phyloP scores from a whole-genome alignment of 768 basidiomycete genomes.

The Termitomyces heimii region DNA sequence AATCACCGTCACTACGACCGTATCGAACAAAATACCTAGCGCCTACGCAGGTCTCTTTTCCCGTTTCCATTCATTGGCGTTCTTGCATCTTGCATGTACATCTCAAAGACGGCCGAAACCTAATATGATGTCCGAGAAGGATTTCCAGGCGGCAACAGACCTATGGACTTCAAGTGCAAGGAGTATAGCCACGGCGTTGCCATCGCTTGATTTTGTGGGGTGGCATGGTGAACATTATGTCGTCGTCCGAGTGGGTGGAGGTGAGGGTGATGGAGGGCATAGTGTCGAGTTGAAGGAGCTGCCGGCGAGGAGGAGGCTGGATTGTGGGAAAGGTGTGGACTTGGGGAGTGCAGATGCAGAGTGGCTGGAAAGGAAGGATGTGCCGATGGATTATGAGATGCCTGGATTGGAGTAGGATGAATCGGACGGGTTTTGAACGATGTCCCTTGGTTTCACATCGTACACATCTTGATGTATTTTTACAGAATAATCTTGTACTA shows the following conservation, averaged over 20 bases:
- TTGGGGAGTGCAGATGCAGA: slow-evolving; percentile 55
- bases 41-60: slow-evolving; percentile 45
- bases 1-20: slow-evolving; percentile 43
- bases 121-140: slow-evolving; percentile 53
- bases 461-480: background rate
- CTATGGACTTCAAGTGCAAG: slow-evolving; percentile 46
- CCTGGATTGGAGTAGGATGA: slow-evolving; percentile 33
- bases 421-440: background rate
- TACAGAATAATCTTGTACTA: background rate
- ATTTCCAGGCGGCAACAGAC: slow-evolving; percentile 51
- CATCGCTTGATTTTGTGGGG: slow-evolving; percentile 59
- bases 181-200: slow-evolving; percentile 42
- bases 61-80: slow-evolving; percentile 43
- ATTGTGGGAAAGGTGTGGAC: slow-evolving; percentile 64
- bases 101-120: slow-evolving; percentile 47
- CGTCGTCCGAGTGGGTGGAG: slow-evolving; percentile 35
- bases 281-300: slow-evolving; percentile 53
- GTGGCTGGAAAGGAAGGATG: slow-evolving; percentile 68
- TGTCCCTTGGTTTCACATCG: background rate
- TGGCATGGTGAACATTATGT: slow-evolving; percentile 73
- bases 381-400: slow-evolving; percentile 73
- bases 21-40: slow-evolving; percentile 46
- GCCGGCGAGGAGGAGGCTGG: slow-evolving; percentile 48
- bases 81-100: slow-evolving; percentile 52
- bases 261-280: slow-evolving; percentile 4